These are phyloP conservation scores for Alternaria triticimaculans DNA, from an alignment of 2,329 filamentous ascomycete genomes.

Conservation along the genomic window DNA sequence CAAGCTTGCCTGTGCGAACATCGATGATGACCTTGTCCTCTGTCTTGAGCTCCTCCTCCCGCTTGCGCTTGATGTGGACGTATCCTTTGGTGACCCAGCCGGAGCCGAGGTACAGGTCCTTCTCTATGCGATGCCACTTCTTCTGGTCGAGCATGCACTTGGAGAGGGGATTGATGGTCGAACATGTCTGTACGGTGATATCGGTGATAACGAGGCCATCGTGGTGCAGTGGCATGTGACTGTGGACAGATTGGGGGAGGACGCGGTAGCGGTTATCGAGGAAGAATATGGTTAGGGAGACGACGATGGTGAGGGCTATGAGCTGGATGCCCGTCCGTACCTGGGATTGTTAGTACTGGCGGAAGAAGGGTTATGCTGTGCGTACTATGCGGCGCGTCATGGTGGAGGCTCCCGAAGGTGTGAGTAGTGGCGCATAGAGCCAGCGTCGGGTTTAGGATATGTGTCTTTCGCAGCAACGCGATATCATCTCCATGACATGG, in stretches of 20 bases:
- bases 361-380: not conserved
- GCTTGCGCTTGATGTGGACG: conserved; percentile 81
- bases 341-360: conserved; percentile 36
- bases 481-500: conserved; percentile 23
- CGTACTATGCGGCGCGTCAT: conserved; percentile 52
- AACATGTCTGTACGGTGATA: conserved; percentile 78
- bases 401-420: conserved; percentile 22
- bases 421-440: conserved; percentile 18
- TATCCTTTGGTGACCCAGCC: conserved; percentile 80
- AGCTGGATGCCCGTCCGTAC: conserved; percentile 76
- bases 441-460: conserved; percentile 9
- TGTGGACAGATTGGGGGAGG: conserved; percentile 83
- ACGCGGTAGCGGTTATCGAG: conserved; percentile 90
- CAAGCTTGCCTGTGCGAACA: conserved; percentile 73
- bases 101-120: conserved; percentile 82
- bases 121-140: conserved; percentile 84
- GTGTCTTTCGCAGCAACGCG: conserved; percentile 3
- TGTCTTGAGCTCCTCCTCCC: conserved; percentile 78
- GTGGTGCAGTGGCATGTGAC: conserved; percentile 81
- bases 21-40: conserved; percentile 83
- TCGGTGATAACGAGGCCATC: conserved; percentile 86
- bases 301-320: conserved; percentile 66
- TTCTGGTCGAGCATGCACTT: conserved; percentile 75
- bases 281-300: conserved; percentile 74
- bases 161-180: conserved; percentile 73